These are phyloP conservation scores for Amborella trichopoda DNA, from an alignment of 164 flowering plant genomes.

Conservation along the genomic window DNA sequence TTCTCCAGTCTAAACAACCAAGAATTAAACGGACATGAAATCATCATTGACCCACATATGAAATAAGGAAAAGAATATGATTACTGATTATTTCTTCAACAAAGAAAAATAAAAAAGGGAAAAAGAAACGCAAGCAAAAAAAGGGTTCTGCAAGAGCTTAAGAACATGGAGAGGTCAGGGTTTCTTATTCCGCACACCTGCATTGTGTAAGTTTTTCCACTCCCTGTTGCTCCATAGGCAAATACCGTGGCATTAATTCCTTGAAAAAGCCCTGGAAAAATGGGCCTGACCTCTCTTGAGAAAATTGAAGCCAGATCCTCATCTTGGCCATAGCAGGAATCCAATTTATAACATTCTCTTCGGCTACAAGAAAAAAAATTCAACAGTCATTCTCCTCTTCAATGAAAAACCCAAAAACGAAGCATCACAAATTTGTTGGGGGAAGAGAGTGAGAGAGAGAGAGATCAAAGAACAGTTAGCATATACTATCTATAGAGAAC, in stretches of 20 bases:
- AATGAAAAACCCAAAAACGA: not conserved
- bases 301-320: constrained; percentile 44
- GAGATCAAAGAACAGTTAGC: too few relatives aligned
- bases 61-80: too few relatives aligned
- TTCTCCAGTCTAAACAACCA: too few relatives aligned
- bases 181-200: too few relatives aligned
- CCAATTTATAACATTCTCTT: constrained; percentile 70
- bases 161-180: constrained; percentile 1
- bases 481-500: too few relatives aligned
- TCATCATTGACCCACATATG: too few relatives aligned
- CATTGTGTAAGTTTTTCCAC: constrained; percentile 93
- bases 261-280: constrained; percentile 59
- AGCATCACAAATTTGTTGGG: too few relatives aligned
- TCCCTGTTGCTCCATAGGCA: constrained; percentile 96
- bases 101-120: not conserved
- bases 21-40: too few relatives aligned
- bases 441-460: too few relatives aligned
- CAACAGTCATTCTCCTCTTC: not conserved
- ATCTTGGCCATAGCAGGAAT: constrained; percentile 62
- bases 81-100: too few relatives aligned
- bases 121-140: not conserved
- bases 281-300: constrained; percentile 55
- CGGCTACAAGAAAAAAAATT: constrained; percentile 33
- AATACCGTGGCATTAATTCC: constrained; percentile 80
- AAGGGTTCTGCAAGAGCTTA: not conserved